Conservation (phyloP, 495 filamentous ascomycete genomes). For the Podospora bellae-mahoneyi region DNA sequence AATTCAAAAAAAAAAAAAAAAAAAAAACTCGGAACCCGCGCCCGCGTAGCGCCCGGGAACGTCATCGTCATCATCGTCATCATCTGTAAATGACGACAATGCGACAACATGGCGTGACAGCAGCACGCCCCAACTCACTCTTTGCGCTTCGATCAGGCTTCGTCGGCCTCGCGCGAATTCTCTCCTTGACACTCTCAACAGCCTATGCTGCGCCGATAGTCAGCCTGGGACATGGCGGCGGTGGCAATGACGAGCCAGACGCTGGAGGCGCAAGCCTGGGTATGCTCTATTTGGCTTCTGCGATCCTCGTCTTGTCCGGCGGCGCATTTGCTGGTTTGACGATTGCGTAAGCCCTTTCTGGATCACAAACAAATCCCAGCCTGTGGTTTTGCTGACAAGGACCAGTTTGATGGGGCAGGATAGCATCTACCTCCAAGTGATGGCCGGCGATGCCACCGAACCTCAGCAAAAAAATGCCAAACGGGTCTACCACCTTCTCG, state of each 20-base stretch:
- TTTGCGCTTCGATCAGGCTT: constrained; percentile 37
- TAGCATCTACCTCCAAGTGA: constrained; percentile 95
- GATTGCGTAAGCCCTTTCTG: constrained; percentile 59
- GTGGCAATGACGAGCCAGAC: constrained; percentile 36
- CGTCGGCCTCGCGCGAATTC: constrained; percentile 38
- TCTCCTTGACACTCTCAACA: constrained; percentile 38
- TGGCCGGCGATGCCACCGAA: constrained; percentile 70
- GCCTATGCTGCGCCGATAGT: constrained; percentile 34
- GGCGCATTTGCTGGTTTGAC: constrained; percentile 96
- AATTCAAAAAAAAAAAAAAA: too few species aligned
- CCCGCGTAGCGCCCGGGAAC: constrained; percentile 9
- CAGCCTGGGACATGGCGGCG: constrained; percentile 22
- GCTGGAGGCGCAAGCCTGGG: constrained; percentile 40
- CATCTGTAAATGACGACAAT: constrained; percentile 14
- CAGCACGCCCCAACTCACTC: constrained; percentile 32
- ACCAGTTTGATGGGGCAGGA: constrained; percentile 76
- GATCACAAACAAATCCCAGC: neutral
- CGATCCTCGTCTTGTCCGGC: constrained; percentile 72
- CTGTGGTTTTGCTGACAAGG: constrained; percentile 17
- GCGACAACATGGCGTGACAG: constrained; percentile 15
- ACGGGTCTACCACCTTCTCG: constrained; percentile 73
- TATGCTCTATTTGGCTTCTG: constrained; percentile 44
- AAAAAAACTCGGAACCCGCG: neutral
- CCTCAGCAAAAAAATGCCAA: constrained; percentile 77
- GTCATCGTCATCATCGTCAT: neutral